Evolutionary conservation across 352 stramenopile genomes (phyloP).

Genomic region (Pythium grandisporangium): DNA sequence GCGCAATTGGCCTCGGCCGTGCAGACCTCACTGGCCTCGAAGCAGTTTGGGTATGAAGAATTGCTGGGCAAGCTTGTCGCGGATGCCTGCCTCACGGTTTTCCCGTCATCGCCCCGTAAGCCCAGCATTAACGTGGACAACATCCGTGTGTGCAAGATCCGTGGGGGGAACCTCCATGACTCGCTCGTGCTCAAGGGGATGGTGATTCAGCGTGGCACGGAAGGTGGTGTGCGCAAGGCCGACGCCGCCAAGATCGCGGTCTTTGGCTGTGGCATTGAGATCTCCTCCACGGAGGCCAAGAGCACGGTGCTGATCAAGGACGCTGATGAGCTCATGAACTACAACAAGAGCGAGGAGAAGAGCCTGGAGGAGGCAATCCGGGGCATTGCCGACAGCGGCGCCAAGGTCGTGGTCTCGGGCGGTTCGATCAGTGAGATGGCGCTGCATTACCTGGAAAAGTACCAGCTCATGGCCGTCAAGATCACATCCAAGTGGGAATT

Average conservation of each 20-base stretch:
- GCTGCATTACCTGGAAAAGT: conserved; percentile 98
- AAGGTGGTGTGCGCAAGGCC: conserved; percentile 90
- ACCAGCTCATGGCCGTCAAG: conserved; percentile 96
- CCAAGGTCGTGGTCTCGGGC: conserved; percentile 94
- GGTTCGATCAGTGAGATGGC: conserved; percentile 98
- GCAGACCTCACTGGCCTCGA: conserved; percentile 93
- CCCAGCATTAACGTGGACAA: conserved; percentile 95
- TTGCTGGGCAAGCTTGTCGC: conserved; percentile 92
- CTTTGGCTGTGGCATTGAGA: conserved; percentile 97
- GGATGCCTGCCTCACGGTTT: conserved; percentile 92
- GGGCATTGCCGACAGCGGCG: conserved; percentile 93
- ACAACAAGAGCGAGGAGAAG: conserved; percentile 99
- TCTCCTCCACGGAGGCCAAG: conserved; percentile 96
- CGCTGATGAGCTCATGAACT: conserved; percentile 98
- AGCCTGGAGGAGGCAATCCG: conserved; percentile 98
- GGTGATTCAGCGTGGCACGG: conserved; percentile 91
- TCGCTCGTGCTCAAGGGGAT: conserved; percentile 97
- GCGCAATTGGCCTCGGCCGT: conserved; percentile 87
- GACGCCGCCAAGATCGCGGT: conserved; percentile 94
- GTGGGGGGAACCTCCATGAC: conserved; percentile 93
- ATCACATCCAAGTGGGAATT: conserved; percentile 99
- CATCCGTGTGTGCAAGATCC: conserved; percentile 97
- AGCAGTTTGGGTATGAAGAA: conserved; percentile 97
- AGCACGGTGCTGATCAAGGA: conserved; percentile 99
- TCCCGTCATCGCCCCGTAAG: conserved; percentile 79